Percentiles rank a stretch among this genome's conserved stretches.
Conservation (phyloP, 2,329 filamentous ascomycete genomes). For the Sporothrix globosa region DNA sequence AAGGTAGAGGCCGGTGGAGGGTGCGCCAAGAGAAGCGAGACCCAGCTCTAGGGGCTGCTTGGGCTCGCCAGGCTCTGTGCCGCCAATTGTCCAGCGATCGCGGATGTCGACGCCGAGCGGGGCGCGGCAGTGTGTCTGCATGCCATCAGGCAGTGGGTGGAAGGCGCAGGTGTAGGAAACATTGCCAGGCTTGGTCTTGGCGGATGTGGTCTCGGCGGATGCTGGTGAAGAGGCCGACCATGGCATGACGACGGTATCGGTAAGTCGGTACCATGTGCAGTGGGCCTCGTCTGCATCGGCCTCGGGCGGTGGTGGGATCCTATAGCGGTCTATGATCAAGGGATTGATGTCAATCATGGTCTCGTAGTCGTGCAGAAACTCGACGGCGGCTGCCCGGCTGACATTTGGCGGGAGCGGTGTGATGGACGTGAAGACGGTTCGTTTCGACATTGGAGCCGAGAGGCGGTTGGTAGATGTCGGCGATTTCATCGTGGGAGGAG, state of each 20-base stretch:
- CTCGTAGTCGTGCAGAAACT: slow-evolving; percentile 74
- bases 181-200: slow-evolving; percentile 64
- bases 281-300: slow-evolving; percentile 71
- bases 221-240: slow-evolving; percentile 21
- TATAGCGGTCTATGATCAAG: slow-evolving; percentile 71
- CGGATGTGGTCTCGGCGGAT: slow-evolving; percentile 39
- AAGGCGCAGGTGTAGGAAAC: slow-evolving; percentile 82
- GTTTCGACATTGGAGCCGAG: slow-evolving; percentile 62
- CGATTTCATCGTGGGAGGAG: slow-evolving; percentile 35
- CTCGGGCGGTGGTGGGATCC: slow-evolving; percentile 67
- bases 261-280: slow-evolving; percentile 77
- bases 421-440: slow-evolving; percentile 73
- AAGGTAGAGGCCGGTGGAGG: slow-evolving; percentile 72
- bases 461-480: slow-evolving; percentile 7
- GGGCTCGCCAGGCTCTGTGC: slow-evolving; percentile 71
- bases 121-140: slow-evolving; percentile 83
- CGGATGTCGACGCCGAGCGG: slow-evolving; percentile 79
- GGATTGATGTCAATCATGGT: slow-evolving; percentile 90
- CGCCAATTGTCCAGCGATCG: slow-evolving; percentile 75
- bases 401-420: slow-evolving; percentile 74
- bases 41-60: slow-evolving; percentile 67
- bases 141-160: slow-evolving; percentile 69
- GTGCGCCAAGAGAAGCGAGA: slow-evolving; percentile 57
- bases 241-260: slow-evolving; percentile 74
- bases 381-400: slow-evolving; percentile 69